Evolutionary conservation across 768 basidiomycete species (phyloP), one percentile per base, ranked within the genome.

Genomic region (Phaffia tasmanica): DNA sequence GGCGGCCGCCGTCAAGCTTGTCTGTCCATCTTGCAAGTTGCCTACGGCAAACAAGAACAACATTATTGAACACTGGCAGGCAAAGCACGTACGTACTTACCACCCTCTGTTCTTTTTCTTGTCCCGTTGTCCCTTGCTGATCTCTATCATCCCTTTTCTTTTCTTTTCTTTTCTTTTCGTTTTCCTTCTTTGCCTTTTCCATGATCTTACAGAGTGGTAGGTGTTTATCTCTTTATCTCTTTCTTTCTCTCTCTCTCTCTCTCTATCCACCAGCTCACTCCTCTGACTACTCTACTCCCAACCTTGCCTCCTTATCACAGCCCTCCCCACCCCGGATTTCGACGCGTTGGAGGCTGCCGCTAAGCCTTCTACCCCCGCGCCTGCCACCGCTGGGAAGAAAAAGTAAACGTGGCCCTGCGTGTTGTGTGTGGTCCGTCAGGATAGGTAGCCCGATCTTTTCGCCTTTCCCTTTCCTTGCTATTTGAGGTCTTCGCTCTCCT

Each of bases 401-500:
- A n/a, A n/a, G n/a, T n/a, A n/a, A n/a, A n/a, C 30, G 42, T 61
- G 5, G 25, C 35, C 42, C 29, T 61, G 11, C 42, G 23, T 23
- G 54, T 56, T 29, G 21, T 48, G 47, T 19, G 58, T 8, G 25
- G 23, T 23, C n/a, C 19, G 47, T 32, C 32, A 85, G 70, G 84
- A 83, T 78, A 85, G 81, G 75, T 89, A 86, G 80, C 82, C 98
- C 77, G 86, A 85, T 64, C 84, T 98, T n/a, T n/a, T n/a, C 72
- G 84, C 86, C 61, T 86, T 91, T 62, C 85, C 80, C 74, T 85
- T 94, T 76, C 85, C 89, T 65, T 87, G 97, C 80, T 97, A 94
- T 60, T 98, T 62, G 64, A 35, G 65, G 23, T 66, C 21, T 35
- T 47, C 25, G 21, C 42, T 62, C 8, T 18, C 61, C 1, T 59